These are phyloP conservation scores for Coemansia sp. DNA, from an alignment of 192 early-diverging fungal genomes.

Conservation along the genomic window DNA sequence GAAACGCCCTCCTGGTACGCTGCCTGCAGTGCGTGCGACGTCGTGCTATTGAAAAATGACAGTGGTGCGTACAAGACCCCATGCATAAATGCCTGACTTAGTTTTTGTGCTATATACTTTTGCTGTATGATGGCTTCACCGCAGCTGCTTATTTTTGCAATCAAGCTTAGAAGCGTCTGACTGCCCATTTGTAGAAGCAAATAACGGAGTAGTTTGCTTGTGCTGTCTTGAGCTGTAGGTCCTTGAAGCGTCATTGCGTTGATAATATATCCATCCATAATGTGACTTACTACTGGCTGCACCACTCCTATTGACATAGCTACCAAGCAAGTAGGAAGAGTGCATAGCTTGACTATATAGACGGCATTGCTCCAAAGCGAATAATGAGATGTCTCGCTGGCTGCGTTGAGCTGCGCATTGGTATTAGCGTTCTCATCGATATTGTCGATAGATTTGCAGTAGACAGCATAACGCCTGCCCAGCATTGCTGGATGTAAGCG, in stretches of 20 bases:
- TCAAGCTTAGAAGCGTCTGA: background rate
- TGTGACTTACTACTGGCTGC: background rate
- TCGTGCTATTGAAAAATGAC: slow-evolving; percentile 28
- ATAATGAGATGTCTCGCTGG: too few species aligned
- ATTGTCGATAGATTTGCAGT: background rate
- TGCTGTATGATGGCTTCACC: background rate
- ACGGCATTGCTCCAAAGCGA: background rate
- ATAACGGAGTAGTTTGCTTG: background rate
- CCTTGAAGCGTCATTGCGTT: background rate
- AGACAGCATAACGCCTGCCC: background rate
- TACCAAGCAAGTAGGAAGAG: background rate
- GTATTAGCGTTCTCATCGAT: background rate
- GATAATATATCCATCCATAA: slow-evolving; percentile 1
- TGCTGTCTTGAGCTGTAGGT: background rate
- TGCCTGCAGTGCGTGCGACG: slow-evolving; percentile 5
- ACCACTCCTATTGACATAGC: background rate
- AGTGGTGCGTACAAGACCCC: slow-evolving; percentile 25
- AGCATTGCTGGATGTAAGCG: background rate
- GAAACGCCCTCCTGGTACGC: slow-evolving; percentile 15
- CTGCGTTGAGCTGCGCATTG: background rate
- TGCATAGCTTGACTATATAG: background rate
- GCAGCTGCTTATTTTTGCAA: background rate
- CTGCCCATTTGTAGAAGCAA: background rate
- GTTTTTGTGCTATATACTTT: background rate
- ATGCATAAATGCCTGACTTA: slow-evolving; percentile 12